Percentiles rank a stretch among this genome's conserved stretches.
Evolutionary conservation across 106 monocot genomes (phyloP).

Genomic region (Gastrodia elata): DNA sequence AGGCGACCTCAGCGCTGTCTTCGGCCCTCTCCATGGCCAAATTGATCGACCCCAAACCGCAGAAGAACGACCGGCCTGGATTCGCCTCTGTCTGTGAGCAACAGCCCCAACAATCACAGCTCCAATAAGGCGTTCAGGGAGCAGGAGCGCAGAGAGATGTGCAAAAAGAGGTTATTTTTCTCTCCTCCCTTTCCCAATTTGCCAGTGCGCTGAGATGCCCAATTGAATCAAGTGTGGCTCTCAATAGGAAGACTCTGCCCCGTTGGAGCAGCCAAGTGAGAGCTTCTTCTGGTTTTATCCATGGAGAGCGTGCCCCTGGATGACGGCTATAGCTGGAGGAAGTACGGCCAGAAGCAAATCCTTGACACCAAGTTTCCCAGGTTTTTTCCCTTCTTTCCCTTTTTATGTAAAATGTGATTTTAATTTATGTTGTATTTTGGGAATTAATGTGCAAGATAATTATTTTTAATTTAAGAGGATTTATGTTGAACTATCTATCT

Average conservation of each 20-base stretch:
- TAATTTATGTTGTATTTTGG: no score
- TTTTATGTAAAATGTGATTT: no score
- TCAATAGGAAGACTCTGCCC: conserved; percentile 24
- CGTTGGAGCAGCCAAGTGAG: conserved; percentile 17
- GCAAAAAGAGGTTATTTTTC: conserved; percentile 34
- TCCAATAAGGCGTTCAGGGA: conserved; percentile 13
- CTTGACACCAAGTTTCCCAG: conserved; percentile 49
- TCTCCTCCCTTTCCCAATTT: no score
- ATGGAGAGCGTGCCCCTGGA: conserved; percentile 19
- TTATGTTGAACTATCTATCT: no score
- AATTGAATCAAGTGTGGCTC: background rate
- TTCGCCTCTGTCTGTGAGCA: background rate
- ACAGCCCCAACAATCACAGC: conserved; percentile 3
- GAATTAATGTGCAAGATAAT: no score
- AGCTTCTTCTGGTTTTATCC: conserved; percentile 13
- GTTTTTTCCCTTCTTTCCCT: conserved; percentile 9
- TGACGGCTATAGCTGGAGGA: conserved; percentile 62
- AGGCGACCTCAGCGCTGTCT: conserved; percentile 10
- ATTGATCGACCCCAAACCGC: no score
- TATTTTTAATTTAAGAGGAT: no score
- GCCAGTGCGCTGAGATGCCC: background rate
- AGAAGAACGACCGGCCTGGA: background rate
- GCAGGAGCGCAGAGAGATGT: conserved; percentile 18
- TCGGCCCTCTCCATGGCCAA: conserved; percentile 28
- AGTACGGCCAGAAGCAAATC: conserved; percentile 58